Base-by-base conservation (phyloP, 2,329 filamentous ascomycete species). In the Ophiocordyceps camponoti-floridani region DNA sequence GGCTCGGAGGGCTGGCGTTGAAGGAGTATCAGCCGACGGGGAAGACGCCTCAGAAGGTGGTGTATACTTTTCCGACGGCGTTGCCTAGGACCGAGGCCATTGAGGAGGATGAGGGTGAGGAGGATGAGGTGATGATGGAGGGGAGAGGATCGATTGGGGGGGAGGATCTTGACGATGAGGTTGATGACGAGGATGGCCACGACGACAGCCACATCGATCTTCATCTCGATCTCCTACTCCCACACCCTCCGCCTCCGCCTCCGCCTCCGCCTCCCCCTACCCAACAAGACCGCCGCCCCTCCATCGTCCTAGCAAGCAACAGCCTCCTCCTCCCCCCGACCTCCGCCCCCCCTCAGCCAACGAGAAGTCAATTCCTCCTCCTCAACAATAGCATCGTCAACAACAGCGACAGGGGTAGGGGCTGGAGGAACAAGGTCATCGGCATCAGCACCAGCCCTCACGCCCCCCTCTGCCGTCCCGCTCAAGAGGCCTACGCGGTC, bases 11-110 rank as follows among this genome's bases (percentile, higher is more conserved):
- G 42, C 77, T 79, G 1, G 62, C 68, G 4, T 69, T 96, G 44
- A 72, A 78, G 44, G 87, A 95, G 57, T 96, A 96, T 59, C 68
- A 76, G 35, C 75, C 84, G 0, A 96, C 91, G 0, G 89, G 91
- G 44, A 72, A 82, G 42, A 96, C 91, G 1, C 91, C 91, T 0
- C 77, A 83, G 56, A 91, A 88, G 63, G 67, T 71, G 28, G 70
- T 77, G 44, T 98, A 96, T 61, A 70, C 76, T n/a, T 94, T 85
- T 55, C 84, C 86, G 0, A 82, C 75, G 1, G 68, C 72, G 2
- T 69, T 98, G 1, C 91, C 91, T 4, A 77, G 79, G 26, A 96
- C 91, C 0, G 62, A 63, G 26, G 50, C 67, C 0, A 67, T 67
- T 49, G 66, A 68, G 12, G 48, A 49, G 1, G 47, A 44, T 1